Evolutionary conservation across 148 eudicot species (phyloP).

Genomic region (Silene latifolia): DNA sequence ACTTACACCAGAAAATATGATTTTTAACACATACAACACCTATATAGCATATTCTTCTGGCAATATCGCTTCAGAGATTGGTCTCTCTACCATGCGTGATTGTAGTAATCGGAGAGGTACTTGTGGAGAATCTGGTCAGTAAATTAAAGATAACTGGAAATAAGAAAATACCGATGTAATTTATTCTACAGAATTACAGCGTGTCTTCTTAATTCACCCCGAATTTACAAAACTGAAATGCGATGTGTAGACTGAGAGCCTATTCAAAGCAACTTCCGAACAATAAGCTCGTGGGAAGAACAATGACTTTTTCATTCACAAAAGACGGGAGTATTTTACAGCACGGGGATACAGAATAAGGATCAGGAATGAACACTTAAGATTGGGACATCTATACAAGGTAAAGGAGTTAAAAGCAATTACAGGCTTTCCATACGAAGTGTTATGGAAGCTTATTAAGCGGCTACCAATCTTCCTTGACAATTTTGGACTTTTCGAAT

Average conservation of each 20-base stretch:
- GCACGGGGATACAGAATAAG: not conserved
- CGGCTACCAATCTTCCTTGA: slow-evolving; percentile 52
- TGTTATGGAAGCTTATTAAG: not conserved
- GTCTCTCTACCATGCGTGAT: not conserved
- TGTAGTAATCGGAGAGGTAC: not conserved
- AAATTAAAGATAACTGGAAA: not conserved
- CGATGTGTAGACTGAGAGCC: not conserved
- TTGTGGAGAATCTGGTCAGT: no score
- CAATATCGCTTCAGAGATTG: not conserved
- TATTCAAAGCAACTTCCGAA: not conserved
- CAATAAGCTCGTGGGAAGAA: not conserved
- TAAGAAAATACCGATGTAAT: not conserved
- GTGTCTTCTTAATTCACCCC: not conserved
- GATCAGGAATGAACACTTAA: slow-evolving; percentile 19
- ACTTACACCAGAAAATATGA: no score
- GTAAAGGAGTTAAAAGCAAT: slow-evolving; percentile 9
- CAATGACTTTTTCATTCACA: slow-evolving; percentile 21
- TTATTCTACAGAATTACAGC: not conserved
- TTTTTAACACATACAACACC: no score
- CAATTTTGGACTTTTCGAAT: slow-evolving; percentile 53
- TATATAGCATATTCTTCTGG: not conserved
- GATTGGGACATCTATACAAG: slow-evolving; percentile 24
- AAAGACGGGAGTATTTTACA: not conserved
- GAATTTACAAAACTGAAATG: not conserved
- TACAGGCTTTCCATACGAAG: slow-evolving; percentile 7